Evolutionary conservation across 495 filamentous ascomycete genomes (phyloP), one percentile per base, ranked within the genome.

Genomic region (Penicillium ochrochloron): DNA sequence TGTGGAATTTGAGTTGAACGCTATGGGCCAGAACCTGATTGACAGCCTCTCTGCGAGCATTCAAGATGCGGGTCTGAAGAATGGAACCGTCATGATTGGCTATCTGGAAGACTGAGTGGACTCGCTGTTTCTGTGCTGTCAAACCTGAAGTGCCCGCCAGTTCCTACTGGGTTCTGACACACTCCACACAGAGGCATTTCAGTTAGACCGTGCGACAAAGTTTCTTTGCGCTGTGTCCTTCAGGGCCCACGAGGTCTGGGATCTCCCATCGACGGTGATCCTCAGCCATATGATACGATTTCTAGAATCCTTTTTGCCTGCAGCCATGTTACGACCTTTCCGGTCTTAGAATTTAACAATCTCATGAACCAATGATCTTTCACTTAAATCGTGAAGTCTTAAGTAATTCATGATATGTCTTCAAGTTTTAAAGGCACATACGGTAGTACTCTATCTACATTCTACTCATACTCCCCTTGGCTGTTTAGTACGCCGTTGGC

Each of bases 71-170:
- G 93, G 95, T 2, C 73, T 99, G 65, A 94, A 91, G 78, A 94
- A 94, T 68, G 92, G 88, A 15, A 96, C 91, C 0, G 88, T 99
- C 39, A 97, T 96, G 90, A 88, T 99, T 42, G 95, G 96, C 72
- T 96, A 89, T 69, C 73, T 92, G 57, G 89, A 91, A 70, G 87
- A 89, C 15, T 89, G 82, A 70, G 54, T 27, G 1, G 17, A n/a
- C 42, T 59, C 33, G 29, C 15, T 29, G 51, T 27, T 33, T 27
- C 37, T 5, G 35, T 62, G 19, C 25, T 56, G n/a, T 31, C 2
- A n/a, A 5, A 23, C 29, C 19, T 7, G 5, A 48, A 25, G 21
- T 4, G 5, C 25, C 6, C 12, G 10, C 23, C 44, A 2, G 11
- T 48, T 11, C 8, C 46, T 35, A 1, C 46, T 5, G 21, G 50